Conservation (phyloP, 2,329 filamentous ascomycete species). For the Hypoxylon sp. region DNA sequence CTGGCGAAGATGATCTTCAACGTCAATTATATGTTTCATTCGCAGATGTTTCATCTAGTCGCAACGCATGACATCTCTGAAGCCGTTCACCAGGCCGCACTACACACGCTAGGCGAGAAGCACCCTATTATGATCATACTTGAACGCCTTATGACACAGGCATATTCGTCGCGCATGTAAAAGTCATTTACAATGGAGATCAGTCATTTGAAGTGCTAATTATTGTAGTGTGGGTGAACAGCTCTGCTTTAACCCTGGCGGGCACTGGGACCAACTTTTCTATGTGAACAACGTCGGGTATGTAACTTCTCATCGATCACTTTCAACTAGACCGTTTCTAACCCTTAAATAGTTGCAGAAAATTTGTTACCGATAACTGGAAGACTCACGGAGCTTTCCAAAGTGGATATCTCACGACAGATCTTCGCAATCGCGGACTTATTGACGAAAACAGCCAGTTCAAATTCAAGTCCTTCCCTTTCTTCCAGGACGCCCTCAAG, state of each 20-base stretch:
- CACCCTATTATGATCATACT: not conserved
- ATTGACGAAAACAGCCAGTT: not conserved
- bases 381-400: not conserved
- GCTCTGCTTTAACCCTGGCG: conserved; percentile 45
- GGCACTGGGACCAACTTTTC: conserved; percentile 43
- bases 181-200: not conserved
- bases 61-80: not conserved
- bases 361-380: not conserved
- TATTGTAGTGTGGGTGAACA: conserved; percentile 44
- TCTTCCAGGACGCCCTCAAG: not conserved
- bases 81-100: not conserved
- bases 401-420: not conserved
- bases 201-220: not conserved
- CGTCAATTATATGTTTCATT: conserved; percentile 53
- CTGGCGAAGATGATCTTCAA: conserved; percentile 51
- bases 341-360: not conserved
- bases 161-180: not conserved
- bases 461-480: not conserved
- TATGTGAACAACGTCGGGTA: conserved; percentile 25
- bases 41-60: conserved; percentile 51
- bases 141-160: not conserved
- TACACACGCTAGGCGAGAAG: not conserved
- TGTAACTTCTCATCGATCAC: not conserved
- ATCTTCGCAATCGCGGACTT: not conserved
- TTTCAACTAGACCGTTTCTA: not conserved